Evolutionary conservation across 2,329 filamentous ascomycete genomes (phyloP), one percentile per base, ranked within the genome.

Genomic region (Phoma herbarum): DNA sequence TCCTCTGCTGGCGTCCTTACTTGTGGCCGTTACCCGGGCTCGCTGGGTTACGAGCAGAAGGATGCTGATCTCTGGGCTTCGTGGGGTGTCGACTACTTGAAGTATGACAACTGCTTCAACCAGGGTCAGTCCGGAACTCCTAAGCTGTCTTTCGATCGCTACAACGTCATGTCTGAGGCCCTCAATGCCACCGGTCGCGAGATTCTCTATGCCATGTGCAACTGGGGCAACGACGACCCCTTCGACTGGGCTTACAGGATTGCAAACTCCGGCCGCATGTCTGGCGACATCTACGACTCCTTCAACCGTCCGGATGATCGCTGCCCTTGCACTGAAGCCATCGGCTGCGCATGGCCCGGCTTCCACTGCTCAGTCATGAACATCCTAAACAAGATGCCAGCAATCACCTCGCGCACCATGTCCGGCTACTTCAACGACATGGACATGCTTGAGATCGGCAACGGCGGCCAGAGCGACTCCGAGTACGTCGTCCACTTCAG

Each of bases 21-120:
- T 49, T 76, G 80, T 66, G 65, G 75, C 43, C 45, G 72, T 46
- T 77, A 75, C 37, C 68, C 80, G 1, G 83, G 81, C 1, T 80
- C 76, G 39, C 65, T 84, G 39, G 83, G 81, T 5, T 79, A 83
- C 64, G 85, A 85, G 66, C 75, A 79, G 31, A 76, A 81, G 26
- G 84, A 87, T 68, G 84, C 84, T 0, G 70, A 81, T 16, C 78
- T 80, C 0, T 86, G 81, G 67, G 83, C 84, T 1, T 73, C 71
- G 16, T 84, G 83, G 81, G 83, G 80, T 1, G 80, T 85, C 29
- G 80, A 79, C 58, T 76, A 74, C 50, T 61, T 69, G 20, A 69
- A 85, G 67, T 85, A 85, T 63, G 84, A 86, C 71, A 86, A 86
- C 66, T 86, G 84, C 74, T 85, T 79, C 68, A 85, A 85, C 61